Evolutionary conservation across 257 asterid genomes (phyloP).

Genomic region (Primulina eburnea): DNA sequence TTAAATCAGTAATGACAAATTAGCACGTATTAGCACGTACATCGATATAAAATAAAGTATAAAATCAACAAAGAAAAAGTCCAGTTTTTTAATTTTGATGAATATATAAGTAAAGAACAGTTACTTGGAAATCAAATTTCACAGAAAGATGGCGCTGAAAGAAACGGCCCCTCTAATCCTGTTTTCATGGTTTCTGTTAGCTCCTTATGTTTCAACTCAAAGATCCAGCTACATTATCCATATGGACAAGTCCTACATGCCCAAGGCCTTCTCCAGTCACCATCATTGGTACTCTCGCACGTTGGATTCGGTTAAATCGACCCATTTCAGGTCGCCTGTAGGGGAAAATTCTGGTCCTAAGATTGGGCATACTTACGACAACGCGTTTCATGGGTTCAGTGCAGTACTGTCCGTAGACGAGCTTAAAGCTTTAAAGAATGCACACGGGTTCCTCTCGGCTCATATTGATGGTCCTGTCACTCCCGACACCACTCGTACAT

Average conservation of each 20-base stretch:
- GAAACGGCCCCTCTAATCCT: conserved; percentile 25
- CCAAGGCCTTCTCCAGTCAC: conserved; percentile 35
- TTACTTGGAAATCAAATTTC: not conserved
- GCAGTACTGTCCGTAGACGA: conserved; percentile 43
- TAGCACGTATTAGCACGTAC: not conserved
- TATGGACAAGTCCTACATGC: conserved; percentile 52
- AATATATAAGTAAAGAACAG: no score
- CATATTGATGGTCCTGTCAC: conserved; percentile 29
- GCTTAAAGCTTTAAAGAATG: conserved; percentile 31
- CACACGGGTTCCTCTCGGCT: conserved; percentile 56
- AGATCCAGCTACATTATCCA: conserved; percentile 48
- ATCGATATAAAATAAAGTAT: no score
- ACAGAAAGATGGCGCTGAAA: conserved; percentile 24
- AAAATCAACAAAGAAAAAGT: not conserved
- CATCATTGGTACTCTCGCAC: conserved; percentile 42
- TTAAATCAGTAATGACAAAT: not conserved
- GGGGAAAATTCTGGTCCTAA: conserved; percentile 14
- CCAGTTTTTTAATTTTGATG: not conserved
- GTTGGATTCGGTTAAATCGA: conserved; percentile 29
- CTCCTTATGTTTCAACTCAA: conserved; percentile 29
- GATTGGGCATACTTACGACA: conserved; percentile 46
- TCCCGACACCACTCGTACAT: conserved; percentile 53
- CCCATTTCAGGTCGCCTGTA: conserved; percentile 6
- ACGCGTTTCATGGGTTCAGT: conserved; percentile 58
- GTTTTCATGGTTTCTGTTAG: conserved; percentile 26